Evolutionary conservation across 805 yeast genomes (phyloP).

Genomic region (Saccharomycopsis sp.): DNA sequence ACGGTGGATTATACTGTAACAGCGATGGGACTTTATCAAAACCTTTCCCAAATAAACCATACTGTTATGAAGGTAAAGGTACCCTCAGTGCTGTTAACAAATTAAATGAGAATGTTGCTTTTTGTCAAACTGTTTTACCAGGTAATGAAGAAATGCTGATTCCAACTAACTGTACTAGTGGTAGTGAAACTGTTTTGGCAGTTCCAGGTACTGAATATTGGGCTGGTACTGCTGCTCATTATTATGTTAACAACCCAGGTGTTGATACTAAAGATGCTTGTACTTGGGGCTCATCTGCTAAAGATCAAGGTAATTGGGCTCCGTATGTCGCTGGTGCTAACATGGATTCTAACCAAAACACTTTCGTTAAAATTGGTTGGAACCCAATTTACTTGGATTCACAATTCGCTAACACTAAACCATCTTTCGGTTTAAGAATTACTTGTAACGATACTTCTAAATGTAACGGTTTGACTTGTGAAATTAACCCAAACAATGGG

Average conservation of each 20-base stretch:
- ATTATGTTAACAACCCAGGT: slow-evolving; percentile 80
- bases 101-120: slow-evolving; percentile 57
- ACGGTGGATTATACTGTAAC: slow-evolving; percentile 81
- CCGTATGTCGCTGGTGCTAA: slow-evolving; percentile 93
- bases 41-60: slow-evolving; percentile 48
- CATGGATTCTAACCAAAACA: slow-evolving; percentile 59
- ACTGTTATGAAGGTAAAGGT: slow-evolving; percentile 75
- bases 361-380: slow-evolving; percentile 85
- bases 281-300: slow-evolving; percentile 67
- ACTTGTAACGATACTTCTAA: slow-evolving; percentile 62
- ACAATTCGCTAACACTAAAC: slow-evolving; percentile 45
- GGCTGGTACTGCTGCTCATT: slow-evolving; percentile 84
- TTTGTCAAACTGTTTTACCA: slow-evolving; percentile 90
- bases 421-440: slow-evolving; percentile 65
- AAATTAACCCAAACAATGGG: slow-evolving; percentile 66
- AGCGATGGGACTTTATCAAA: slow-evolving; percentile 58
- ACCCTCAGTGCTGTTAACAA: slow-evolving; percentile 57
- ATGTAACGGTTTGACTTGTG: slow-evolving; percentile 77
- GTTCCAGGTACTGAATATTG: slow-evolving; percentile 83
- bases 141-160: slow-evolving; percentile 94
- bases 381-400: slow-evolving; percentile 75
- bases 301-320: slow-evolving; percentile 84
- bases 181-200: slow-evolving; percentile 50
- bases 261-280: slow-evolving; percentile 70
- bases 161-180: slow-evolving; percentile 62